Conservation (phyloP, 2,329 filamentous ascomycete species). For the Nemania abortiva region DNA sequence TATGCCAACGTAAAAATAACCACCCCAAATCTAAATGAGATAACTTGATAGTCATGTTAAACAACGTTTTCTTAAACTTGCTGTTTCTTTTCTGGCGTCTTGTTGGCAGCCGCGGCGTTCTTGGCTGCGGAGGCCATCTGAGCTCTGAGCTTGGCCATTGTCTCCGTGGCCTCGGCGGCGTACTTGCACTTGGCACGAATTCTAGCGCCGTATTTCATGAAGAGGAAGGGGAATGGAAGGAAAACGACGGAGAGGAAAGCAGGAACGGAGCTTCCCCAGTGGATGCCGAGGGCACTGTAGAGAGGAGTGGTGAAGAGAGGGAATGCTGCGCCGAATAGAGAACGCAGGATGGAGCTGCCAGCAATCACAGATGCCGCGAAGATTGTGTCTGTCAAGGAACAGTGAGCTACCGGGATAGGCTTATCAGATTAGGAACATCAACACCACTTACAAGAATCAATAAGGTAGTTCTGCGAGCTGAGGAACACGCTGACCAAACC, state of each 20-base stretch:
- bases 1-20: conserved; percentile 32
- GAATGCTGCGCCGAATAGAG: conserved; percentile 71
- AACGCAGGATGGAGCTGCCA: conserved; percentile 70
- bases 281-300: conserved; percentile 72
- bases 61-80: conserved; percentile 23
- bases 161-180: conserved; percentile 70
- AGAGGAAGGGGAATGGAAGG: conserved; percentile 79
- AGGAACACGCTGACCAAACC: conserved; percentile 68
- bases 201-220: conserved; percentile 75
- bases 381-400: conserved; percentile 66
- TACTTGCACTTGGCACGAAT: conserved; percentile 78
- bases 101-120: conserved; percentile 20
- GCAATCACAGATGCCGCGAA: conserved; percentile 76
- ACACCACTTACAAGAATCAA: conserved; percentile 60
- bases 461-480: conserved; percentile 67
- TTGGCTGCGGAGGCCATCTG: conserved; percentile 28
- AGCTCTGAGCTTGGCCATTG: conserved; percentile 52
- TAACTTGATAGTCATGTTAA: conserved; percentile 21
- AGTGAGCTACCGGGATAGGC: not conserved
- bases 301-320: conserved; percentile 69
- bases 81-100: conserved; percentile 29
- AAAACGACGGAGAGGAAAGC: conserved; percentile 80
- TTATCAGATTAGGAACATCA: not conserved
- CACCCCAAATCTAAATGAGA: conserved; percentile 24
- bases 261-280: conserved; percentile 80